Conservation (phyloP, 306 rosid species). For the Echinosophora koreensis region DNA sequence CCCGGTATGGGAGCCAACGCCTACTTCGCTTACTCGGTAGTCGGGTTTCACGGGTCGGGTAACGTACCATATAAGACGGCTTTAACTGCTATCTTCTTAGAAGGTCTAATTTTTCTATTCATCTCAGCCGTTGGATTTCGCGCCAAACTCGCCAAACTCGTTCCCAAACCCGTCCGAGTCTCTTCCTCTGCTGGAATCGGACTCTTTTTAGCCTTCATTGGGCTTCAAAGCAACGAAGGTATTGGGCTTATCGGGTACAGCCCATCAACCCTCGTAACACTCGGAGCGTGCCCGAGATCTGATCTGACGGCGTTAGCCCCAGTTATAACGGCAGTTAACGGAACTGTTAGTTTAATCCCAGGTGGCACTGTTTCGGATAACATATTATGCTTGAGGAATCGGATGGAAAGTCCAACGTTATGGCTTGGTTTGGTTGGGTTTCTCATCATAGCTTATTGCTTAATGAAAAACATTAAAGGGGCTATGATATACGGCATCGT, state of each 20-base stretch:
- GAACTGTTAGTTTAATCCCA: slow-evolving; percentile 57
- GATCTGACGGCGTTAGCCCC: slow-evolving; percentile 64
- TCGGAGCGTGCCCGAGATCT: slow-evolving; percentile 76
- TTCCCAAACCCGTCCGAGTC: slow-evolving; percentile 80
- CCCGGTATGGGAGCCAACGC: slow-evolving; percentile 97
- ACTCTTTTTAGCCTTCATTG: slow-evolving; percentile 84
- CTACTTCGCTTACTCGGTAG: slow-evolving; percentile 87
- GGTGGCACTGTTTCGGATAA: slow-evolving; percentile 65
- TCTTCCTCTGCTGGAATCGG: slow-evolving; percentile 91
- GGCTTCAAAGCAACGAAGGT: slow-evolving; percentile 79
- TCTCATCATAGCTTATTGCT: slow-evolving; percentile 72
- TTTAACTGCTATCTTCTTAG: slow-evolving; percentile 76
- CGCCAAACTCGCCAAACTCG: slow-evolving; percentile 76
- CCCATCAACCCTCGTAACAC: slow-evolving; percentile 75
- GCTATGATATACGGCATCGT: slow-evolving; percentile 89
- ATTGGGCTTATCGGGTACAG: slow-evolving; percentile 82
- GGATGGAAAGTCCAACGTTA: slow-evolving; percentile 83
- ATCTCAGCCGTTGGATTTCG: slow-evolving; percentile 77
- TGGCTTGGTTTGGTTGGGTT: slow-evolving; percentile 86
- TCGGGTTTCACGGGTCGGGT: slow-evolving; percentile 95
- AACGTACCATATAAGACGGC: slow-evolving; percentile 65
- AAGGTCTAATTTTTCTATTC: slow-evolving; percentile 70
- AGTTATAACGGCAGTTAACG: slow-evolving; percentile 56
- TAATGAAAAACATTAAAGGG: slow-evolving; percentile 72
- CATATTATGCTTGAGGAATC: slow-evolving; percentile 57